These are phyloP conservation scores for Sabuloglossum arenarium DNA, from an alignment of 495 filamentous ascomycete species.

Conservation along the genomic window DNA sequence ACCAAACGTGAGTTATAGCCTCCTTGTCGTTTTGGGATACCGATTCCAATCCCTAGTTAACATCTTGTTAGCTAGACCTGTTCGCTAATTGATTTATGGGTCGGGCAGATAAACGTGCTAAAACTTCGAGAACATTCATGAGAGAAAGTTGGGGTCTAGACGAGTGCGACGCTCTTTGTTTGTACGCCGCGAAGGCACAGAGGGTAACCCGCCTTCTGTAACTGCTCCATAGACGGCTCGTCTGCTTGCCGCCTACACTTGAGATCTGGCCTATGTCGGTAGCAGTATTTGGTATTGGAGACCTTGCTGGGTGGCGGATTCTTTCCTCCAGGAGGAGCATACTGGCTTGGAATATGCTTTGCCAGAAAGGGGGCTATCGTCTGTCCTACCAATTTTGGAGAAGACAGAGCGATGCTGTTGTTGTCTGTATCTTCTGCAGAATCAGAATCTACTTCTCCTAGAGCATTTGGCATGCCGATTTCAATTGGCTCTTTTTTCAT, in stretches of 20 bases:
- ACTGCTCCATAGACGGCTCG: constrained; percentile 84
- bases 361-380: constrained; percentile 64
- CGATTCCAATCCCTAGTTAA: constrained; percentile 49
- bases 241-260: constrained; percentile 85
- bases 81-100: not conserved
- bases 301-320: constrained; percentile 23
- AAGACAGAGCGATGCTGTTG: constrained; percentile 1
- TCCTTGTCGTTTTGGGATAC: constrained; percentile 71
- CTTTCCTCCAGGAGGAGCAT: constrained; percentile 41
- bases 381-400: constrained; percentile 24
- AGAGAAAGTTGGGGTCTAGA: too few species aligned
- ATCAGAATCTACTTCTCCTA: not conserved
- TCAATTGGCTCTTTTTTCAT: not conserved
- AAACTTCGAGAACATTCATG: too few species aligned
- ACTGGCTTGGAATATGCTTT: constrained; percentile 67
- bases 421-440: not conserved
- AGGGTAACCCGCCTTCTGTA: constrained; percentile 47
- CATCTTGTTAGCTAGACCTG: not conserved
- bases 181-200: too few species aligned
- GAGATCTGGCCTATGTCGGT: constrained; percentile 81
- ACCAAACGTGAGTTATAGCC: constrained; percentile 91
- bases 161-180: too few species aligned
- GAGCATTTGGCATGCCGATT: not conserved
- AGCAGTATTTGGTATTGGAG: constrained; percentile 81
- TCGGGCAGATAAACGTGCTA: too few species aligned